Conservation (phyloP, 441 rosid genomes). For the Dalechampia spathulata region DNA sequence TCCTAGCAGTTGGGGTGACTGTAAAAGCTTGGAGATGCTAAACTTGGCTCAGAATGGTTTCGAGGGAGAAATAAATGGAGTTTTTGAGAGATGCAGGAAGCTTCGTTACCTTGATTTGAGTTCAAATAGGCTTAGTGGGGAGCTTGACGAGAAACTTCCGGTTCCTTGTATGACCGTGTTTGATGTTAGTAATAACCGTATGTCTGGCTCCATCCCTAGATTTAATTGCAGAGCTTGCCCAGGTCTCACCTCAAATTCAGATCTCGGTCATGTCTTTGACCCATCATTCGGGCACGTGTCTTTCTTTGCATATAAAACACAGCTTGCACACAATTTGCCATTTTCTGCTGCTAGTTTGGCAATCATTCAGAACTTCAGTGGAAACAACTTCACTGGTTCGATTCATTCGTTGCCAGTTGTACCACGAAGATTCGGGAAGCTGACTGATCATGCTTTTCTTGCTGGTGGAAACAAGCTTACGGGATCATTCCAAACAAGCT, state of each 20-base stretch:
- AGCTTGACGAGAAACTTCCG: slow-evolving; percentile 32
- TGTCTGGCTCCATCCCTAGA: slow-evolving; percentile 40
- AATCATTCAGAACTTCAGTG: slow-evolving; percentile 37
- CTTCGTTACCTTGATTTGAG: slow-evolving; percentile 42
- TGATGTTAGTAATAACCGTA: slow-evolving; percentile 35
- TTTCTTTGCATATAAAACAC: slow-evolving; percentile 27
- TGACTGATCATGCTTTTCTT: slow-evolving; percentile 30
- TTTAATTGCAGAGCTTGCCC: slow-evolving; percentile 26
- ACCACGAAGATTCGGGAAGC: slow-evolving; percentile 17
- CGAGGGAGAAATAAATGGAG: slow-evolving; percentile 28
- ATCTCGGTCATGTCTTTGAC: slow-evolving; percentile 11
- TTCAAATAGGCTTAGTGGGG: slow-evolving; percentile 39
- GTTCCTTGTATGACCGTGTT: slow-evolving; percentile 55
- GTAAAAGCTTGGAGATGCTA: slow-evolving; percentile 46
- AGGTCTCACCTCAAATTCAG: slow-evolving; percentile 7
- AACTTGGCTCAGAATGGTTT: slow-evolving; percentile 47
- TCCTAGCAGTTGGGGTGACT: slow-evolving; percentile 42
- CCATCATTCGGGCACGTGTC: slow-evolving; percentile 26
- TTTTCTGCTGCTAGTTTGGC: slow-evolving; percentile 11
- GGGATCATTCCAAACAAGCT: slow-evolving; percentile 36
- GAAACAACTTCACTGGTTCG: slow-evolving; percentile 42
- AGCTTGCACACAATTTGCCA: slow-evolving; percentile 15
- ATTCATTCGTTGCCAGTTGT: slow-evolving; percentile 26
- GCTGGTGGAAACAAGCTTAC: slow-evolving; percentile 41
- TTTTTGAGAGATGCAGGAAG: slow-evolving; percentile 36